Evolutionary conservation across 2,329 filamentous ascomycete species (phyloP).

Genomic region (Sclerotiophoma versabilis): DNA sequence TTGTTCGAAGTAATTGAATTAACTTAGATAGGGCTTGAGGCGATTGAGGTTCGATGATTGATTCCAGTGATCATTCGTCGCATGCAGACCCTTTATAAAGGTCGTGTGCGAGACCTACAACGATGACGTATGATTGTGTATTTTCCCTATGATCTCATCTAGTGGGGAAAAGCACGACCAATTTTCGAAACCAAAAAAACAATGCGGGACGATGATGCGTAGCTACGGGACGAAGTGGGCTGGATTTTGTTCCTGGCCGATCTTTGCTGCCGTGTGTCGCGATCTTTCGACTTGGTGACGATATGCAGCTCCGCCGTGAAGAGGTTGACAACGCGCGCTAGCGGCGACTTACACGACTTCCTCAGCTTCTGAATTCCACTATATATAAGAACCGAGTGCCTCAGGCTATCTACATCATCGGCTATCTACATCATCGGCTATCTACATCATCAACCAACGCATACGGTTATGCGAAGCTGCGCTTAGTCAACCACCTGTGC

Average conservation of each 20-base stretch:
- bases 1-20: constrained; percentile 4
- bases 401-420: neutral
- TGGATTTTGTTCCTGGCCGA: constrained; percentile 17
- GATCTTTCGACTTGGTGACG: constrained; percentile 12
- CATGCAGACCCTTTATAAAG: constrained; percentile 22
- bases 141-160: constrained; percentile 30
- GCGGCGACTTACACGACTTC: constrained; percentile 14
- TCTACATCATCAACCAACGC: constrained; percentile 10
- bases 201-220: constrained; percentile 16
- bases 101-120: constrained; percentile 12
- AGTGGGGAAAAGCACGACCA: constrained; percentile 30
- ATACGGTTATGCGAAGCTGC: constrained; percentile 36
- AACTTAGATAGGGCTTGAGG: neutral
- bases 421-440: neutral
- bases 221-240: constrained; percentile 15
- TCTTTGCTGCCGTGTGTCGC: constrained; percentile 1
- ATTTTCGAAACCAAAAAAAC: constrained; percentile 23
- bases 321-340: neutral
- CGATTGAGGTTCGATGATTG: constrained; percentile 4
- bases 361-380: neutral
- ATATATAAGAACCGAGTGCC: neutral
- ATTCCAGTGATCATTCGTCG: neutral
- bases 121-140: constrained; percentile 28
- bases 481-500: constrained; percentile 37
- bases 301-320: constrained; percentile 8